A percentile compares a stretch with the other conserved stretches of the same genome.
phyloP scores from a whole-genome alignment of 2,329 filamentous ascomycete species.

The Graphilbum sp. region DNA sequence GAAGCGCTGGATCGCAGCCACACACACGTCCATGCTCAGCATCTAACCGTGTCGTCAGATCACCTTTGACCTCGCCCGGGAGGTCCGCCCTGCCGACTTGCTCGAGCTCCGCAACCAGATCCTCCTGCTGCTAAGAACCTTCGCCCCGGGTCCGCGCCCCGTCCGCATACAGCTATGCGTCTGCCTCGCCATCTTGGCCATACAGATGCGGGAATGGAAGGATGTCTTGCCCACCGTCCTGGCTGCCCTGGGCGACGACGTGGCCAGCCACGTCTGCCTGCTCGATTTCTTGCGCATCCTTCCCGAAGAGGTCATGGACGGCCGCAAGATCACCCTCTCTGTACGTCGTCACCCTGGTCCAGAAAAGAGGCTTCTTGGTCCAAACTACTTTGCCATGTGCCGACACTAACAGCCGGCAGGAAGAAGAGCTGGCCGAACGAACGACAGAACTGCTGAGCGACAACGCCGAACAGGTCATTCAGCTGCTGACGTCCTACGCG shows the following conservation, averaged over 20 bases:
- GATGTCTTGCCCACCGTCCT: constrained; percentile 77
- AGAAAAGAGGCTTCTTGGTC: too few relatives aligned
- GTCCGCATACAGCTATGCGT: constrained; percentile 88
- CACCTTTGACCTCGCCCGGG: constrained; percentile 77
- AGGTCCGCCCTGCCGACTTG: constrained; percentile 63
- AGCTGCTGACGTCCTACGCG: constrained; percentile 75
- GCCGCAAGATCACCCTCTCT: constrained; percentile 97
- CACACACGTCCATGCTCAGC: too few relatives aligned
- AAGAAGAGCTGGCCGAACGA: constrained; percentile 80
- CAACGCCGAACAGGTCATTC: constrained; percentile 76
- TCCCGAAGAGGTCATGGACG: constrained; percentile 96
- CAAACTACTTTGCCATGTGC: too few relatives aligned
- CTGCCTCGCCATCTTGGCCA: constrained; percentile 83
- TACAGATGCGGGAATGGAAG: constrained; percentile 93
- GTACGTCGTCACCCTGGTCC: too few relatives aligned
- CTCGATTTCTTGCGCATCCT: constrained; percentile 93
- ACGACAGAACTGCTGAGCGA: constrained; percentile 81
- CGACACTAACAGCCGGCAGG: constrained; percentile 46
- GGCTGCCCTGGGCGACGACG: constrained; percentile 56
- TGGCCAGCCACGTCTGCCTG: constrained; percentile 69
- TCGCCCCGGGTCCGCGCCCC: constrained; percentile 65
- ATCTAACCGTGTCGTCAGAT: constrained; percentile 41
- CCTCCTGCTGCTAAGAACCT: constrained; percentile 64
- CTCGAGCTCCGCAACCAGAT: constrained; percentile 69
- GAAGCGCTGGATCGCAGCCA: too few relatives aligned